Evolutionary conservation across 306 rosid genomes (phyloP), one percentile per base, ranked within the genome.

Genomic region (Styphnolobium japonicum): DNA sequence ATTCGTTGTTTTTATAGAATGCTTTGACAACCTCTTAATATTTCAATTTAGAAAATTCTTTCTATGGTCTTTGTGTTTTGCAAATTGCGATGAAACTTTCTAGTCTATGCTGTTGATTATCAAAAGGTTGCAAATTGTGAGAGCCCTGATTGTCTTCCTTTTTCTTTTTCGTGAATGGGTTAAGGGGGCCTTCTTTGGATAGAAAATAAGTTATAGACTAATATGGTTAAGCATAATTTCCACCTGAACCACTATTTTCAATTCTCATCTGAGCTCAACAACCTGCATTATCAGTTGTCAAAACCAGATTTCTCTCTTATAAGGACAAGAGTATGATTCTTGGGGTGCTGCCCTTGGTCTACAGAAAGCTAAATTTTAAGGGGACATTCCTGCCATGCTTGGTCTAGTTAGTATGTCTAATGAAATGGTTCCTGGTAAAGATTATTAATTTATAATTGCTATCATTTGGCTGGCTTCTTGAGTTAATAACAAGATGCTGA

Each of bases 51-150:
- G 49, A 55, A 55, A 23, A 33, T 67, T 65, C n/a, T n/a, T n/a
- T n/a, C 29, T n/a, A 10, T 71, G 14, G 10, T 42, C 21, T 72
- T 22, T 81, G 62, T 34, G 34, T 45, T 37, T 25, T 67, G 19
- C 76, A 55, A 74, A 67, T 73, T 37, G 43, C 53, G 27, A 58
- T 49, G 45, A 63, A 57, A 57, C 27, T 31, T 21, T 80, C 16
- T 68, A 0, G 53, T 48, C 14, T 40, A 29, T 60, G 64, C 48
- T 27, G 49, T 66, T 57, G 10, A 51, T 18, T 39, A 60, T 46
- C 3, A 22, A 37, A 79, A 21, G 34, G 39, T 21, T 76, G 16
- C 42, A 33, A 72, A 71, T 23, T 6, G 14, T 21, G 37, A 63
- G 75, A 12, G 43, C 37, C 40, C n/a, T 29, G n/a, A 5, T 39